Evolutionary conservation across 2,329 filamentous ascomycete genomes (phyloP), one percentile per base, ranked within the genome.

Genomic region (Simplicillium sp.): DNA sequence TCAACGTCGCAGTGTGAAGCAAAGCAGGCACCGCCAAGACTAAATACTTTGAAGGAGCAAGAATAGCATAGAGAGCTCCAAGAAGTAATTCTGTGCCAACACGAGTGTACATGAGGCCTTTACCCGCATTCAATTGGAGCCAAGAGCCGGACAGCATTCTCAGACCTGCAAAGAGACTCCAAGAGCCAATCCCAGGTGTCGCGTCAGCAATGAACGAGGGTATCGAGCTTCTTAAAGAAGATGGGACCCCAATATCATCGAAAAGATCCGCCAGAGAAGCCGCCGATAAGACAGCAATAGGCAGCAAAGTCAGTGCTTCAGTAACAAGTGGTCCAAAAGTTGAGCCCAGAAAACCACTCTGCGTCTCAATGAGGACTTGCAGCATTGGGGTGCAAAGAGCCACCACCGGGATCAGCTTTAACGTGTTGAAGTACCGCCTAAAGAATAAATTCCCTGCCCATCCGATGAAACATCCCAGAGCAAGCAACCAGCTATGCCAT

Each of bases 261-360:
- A 89, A 64, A 32, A 79, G 62, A 38, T 80, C 76, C 1, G 80
- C 80, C 4, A 80, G 75, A 44, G 72, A 74, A 20, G 78, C 73
- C 4, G 80, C 70, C 3, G 80, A 75, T n/a, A 85, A 53, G n/a
- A 74, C 57, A 11, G 83, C 61, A 20, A 88, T 57, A 1, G 84
- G 84, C 40, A 84, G 78, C 53, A 87, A 77, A 1, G 86, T 89
- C 28, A 88, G 54, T 2, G 68, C 57, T 56, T 95, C 87, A 1
- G 83, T 89, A 40, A 87, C 57, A 7, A 88, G 54, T 1, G 92
- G 89, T 0, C 90, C 92, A 54, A 75, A 75, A 7, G 72, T 65
- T 13, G 81, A 78, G 1, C 85, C 85, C 15, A 95, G 62, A 8
- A 62, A 51, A 4, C 67, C 70, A 60, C 85, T 94, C 55, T 75